phyloP scores from a whole-genome alignment of 495 filamentous ascomycete species.

The Pseudevernia furfuracea region DNA sequence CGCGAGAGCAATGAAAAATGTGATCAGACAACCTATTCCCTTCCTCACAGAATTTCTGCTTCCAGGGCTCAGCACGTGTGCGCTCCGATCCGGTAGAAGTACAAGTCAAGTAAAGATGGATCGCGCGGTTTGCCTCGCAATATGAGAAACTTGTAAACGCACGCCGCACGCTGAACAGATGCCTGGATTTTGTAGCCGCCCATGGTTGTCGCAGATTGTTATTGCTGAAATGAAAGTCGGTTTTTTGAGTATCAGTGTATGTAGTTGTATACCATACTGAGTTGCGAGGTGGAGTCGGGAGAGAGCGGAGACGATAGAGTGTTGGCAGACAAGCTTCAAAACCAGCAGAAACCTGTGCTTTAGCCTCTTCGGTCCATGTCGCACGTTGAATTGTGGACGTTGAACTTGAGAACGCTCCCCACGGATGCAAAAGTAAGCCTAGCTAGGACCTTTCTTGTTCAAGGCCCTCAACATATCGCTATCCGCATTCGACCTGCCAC shows the following conservation, averaged over 20 bases:
- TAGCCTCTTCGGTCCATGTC: not conserved
- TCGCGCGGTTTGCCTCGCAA: constrained; percentile 7
- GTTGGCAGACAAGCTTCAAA: not conserved
- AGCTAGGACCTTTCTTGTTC: constrained; percentile 33
- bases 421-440: not conserved
- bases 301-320: not conserved
- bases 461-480: constrained; percentile 51
- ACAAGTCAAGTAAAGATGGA: constrained; percentile 6
- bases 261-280: not conserved
- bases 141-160: not conserved
- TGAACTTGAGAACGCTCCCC: not conserved
- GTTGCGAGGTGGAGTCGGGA: not conserved
- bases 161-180: constrained; percentile 13
- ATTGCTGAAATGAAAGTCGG: constrained; percentile 4
- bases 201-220: constrained; percentile 10
- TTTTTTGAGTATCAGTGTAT: constrained; percentile 6
- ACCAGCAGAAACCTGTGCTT: constrained; percentile 9
- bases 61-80: not conserved
- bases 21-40: not conserved
- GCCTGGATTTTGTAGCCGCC: constrained; percentile 18
- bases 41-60: not conserved
- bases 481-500: constrained; percentile 46
- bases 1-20: not conserved
- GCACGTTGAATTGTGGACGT: not conserved
- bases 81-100: constrained; percentile 10